Evolutionary conservation across 495 filamentous ascomycete species (phyloP).

Genomic region (Cudoniella acicularis): DNA sequence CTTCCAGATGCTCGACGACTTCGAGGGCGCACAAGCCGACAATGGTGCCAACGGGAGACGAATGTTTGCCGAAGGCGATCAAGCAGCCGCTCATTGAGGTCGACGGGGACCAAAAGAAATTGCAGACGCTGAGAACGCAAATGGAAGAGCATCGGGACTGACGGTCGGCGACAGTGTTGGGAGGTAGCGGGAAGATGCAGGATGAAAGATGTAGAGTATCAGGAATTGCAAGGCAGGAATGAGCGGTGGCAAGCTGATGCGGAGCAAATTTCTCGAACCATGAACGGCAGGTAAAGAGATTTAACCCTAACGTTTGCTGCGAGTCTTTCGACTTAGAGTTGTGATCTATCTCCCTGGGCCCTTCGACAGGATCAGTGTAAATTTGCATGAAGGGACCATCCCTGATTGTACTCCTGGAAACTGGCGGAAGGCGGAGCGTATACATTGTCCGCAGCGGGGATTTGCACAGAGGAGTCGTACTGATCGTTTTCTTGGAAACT

Average conservation of each 20-base stretch:
- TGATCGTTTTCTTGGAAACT: too few relatives aligned
- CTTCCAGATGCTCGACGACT: constrained; percentile 14
- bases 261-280: constrained; percentile 9
- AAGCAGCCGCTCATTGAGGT: neutral
- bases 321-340: neutral
- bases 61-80: constrained; percentile 2
- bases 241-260: constrained; percentile 2
- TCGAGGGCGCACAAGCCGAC: constrained; percentile 9
- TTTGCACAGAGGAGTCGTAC: too few relatives aligned
- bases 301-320: neutral
- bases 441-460: too few relatives aligned
- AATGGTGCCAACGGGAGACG: constrained; percentile 6
- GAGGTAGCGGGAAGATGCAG: neutral
- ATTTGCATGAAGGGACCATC: too few relatives aligned
- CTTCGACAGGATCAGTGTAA: neutral
- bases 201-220: constrained; percentile 1
- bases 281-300: neutral
- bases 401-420: too few relatives aligned
- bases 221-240: constrained; percentile 10
- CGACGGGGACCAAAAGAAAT: neutral
- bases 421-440: too few relatives aligned
- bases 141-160: neutral
- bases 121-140: neutral
- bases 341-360: neutral
- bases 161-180: neutral